Evolutionary conservation across 352 stramenopile species (phyloP), one percentile per base, ranked within the genome.

Genomic region (Phytophthora hybrid): DNA sequence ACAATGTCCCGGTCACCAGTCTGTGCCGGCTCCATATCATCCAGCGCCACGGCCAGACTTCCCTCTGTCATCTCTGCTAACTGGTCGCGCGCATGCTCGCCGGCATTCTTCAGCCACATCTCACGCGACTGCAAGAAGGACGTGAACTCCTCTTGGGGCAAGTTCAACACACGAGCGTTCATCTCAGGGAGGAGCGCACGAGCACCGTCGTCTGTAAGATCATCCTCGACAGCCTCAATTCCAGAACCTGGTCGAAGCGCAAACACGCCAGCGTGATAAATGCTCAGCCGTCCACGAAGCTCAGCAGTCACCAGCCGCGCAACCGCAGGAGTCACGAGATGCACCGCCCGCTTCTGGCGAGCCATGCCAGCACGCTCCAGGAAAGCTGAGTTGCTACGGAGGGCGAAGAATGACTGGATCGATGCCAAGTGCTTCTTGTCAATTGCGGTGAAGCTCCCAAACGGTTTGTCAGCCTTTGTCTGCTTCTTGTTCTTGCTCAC

Each of bases 21-120:
- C 63, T 95, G 88, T 3, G 90, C 76, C 3, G 88, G 88, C 69
- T 95, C 86, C 83, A 92, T 93, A 64, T 95, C 88, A 73, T 95
- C 87, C 49, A 95, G 70, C n/a, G 81, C 80, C 18, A 95, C 78
- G 13, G 83, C 79, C 41, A 95, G 59, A 56, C 80, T 92, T 13
- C 88, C 88, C 23, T 95, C 86, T 2, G 61, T 64, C 69, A 92
- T 87, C 21, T 85, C 69, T 13, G 69, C 59, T 47, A 95, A 68
- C 47, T 85, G 78, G 4, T 81, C 69, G 32, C 82, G 75, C 19
- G 84, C 84, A n/a, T 77, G 52, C 5, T 91, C 78, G 11, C 83
- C 87, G n/a, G 85, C 82, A 72, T 93, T 82, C 74, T 92, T 90
- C 41, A 95, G 66, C 88, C 88, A 95, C 77, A 87, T 87, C 63